Evolutionary conservation across 306 rosid species (phyloP).

Genomic region (Gastrolobium bilobum): DNA sequence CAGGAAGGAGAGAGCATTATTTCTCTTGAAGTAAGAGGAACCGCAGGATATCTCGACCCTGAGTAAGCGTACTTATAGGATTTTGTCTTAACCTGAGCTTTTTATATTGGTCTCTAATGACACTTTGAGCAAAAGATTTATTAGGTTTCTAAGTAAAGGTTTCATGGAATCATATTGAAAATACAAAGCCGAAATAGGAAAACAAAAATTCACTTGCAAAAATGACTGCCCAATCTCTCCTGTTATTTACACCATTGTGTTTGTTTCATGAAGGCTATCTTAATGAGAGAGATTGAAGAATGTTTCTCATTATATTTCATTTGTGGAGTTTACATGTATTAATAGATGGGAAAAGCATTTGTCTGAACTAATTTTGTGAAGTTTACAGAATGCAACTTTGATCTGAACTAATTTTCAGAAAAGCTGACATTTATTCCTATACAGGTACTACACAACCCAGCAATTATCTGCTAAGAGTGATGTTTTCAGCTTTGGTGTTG

Average conservation of each 20-base stretch:
- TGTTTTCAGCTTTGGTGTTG: slow-evolving; percentile 94
- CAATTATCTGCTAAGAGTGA: slow-evolving; percentile 89
- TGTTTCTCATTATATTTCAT: slow-evolving; percentile 33
- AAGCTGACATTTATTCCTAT: slow-evolving; percentile 42
- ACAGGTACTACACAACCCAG: slow-evolving; percentile 90
- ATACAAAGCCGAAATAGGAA: too few species aligned
- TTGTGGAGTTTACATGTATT: slow-evolving; percentile 2
- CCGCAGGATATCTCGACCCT: slow-evolving; percentile 95
- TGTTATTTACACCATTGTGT: neutral
- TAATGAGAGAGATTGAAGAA: slow-evolving; percentile 9
- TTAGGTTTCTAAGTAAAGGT: slow-evolving; percentile 6
- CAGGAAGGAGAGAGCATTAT: slow-evolving; percentile 92
- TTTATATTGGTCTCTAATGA: slow-evolving; percentile 15
- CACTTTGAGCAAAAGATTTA: slow-evolving; percentile 25
- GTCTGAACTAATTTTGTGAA: neutral
- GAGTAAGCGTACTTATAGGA: slow-evolving; percentile 68
- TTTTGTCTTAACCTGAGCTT: slow-evolving; percentile 24
- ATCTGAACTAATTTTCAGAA: neutral
- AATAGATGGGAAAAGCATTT: slow-evolving; percentile 8
- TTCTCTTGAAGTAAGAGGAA: slow-evolving; percentile 97
- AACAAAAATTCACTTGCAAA: neutral
- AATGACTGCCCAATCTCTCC: neutral
- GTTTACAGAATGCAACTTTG: slow-evolving; percentile 3
- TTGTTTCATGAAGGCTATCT: slow-evolving; percentile 8
- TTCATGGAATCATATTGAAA: slow-evolving; percentile 2